A percentile compares a stretch with the other conserved stretches of the same genome.
Evolutionary conservation across 2,329 filamentous ascomycete genomes (phyloP).

Genomic region (Arthrobotrys iridis): DNA sequence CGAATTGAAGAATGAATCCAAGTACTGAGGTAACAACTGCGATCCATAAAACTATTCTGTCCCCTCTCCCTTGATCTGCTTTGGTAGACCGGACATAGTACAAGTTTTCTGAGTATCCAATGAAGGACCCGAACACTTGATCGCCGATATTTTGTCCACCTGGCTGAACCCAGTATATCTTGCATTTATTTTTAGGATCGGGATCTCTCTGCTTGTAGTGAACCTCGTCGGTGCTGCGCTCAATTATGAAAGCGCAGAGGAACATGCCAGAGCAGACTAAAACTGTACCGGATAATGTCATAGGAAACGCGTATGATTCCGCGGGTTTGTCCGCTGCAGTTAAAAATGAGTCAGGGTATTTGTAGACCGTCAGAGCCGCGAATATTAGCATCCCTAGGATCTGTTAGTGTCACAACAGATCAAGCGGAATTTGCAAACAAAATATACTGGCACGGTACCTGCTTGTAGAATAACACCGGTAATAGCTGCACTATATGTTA

Average conservation of each 20-base stretch:
- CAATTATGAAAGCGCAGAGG: slow-evolving; percentile 60
- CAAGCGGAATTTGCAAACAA: too few species aligned
- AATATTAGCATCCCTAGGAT: slow-evolving; percentile 18
- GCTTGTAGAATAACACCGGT: slow-evolving; percentile 25
- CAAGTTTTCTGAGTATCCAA: slow-evolving; percentile 27
- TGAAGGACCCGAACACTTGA: slow-evolving; percentile 50
- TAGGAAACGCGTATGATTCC: slow-evolving; percentile 58
- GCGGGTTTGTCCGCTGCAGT: background rate
- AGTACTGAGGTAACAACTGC: slow-evolving; percentile 20
- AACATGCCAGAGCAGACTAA: slow-evolving; percentile 59
- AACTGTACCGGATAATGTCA: slow-evolving; percentile 58
- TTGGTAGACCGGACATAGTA: slow-evolving; percentile 39
- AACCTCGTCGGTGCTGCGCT: slow-evolving; percentile 58
- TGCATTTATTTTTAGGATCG: slow-evolving; percentile 2
- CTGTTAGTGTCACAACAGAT: background rate
- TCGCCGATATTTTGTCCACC: slow-evolving; percentile 24
- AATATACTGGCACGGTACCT: slow-evolving; percentile 6
- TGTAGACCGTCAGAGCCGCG: slow-evolving; percentile 23
- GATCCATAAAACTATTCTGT: slow-evolving; percentile 4
- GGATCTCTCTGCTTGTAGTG: slow-evolving; percentile 30
- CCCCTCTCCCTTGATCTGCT: background rate
- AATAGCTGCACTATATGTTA: slow-evolving; percentile 29
- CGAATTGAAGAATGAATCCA: slow-evolving; percentile 56
- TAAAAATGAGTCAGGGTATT: background rate
- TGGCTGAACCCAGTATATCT: slow-evolving; percentile 42